Evolutionary conservation across 345 rosid species (phyloP).

Genomic region (Corchorus capsularis): DNA sequence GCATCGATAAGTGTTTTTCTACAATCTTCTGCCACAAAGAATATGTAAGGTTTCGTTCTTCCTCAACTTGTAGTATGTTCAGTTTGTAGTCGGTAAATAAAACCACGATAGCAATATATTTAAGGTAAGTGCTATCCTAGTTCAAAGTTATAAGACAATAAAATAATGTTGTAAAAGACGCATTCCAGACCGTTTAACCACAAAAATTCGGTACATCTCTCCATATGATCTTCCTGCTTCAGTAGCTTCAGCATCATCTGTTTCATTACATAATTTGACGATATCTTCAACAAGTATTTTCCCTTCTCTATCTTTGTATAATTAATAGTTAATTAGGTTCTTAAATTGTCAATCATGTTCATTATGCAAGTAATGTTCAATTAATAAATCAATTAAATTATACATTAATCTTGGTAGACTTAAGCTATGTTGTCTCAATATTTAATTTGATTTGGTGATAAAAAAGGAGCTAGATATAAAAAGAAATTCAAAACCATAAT

Average conservation of each 20-base stretch:
- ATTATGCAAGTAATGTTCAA: too few species aligned
- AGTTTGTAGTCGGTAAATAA: conserved; percentile 1
- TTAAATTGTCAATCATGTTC: too few species aligned
- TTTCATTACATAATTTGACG: conserved; percentile 66
- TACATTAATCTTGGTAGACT: too few species aligned
- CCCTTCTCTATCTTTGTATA: too few species aligned
- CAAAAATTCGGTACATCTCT: not conserved
- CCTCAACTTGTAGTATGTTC: conserved; percentile 9
- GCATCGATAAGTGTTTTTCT: not conserved
- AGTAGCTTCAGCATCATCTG: conserved; percentile 52
- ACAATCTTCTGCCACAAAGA: not conserved
- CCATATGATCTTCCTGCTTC: conserved; percentile 41
- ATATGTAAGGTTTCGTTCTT: not conserved
- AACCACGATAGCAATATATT: not conserved
- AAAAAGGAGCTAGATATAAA: too few species aligned
- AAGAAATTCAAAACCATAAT: too few species aligned
- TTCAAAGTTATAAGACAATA: not conserved
- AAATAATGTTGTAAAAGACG: not conserved
- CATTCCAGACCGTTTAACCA: not conserved
- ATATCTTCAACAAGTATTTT: conserved; percentile 87
- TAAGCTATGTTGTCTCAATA: too few species aligned
- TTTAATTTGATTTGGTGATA: too few species aligned
- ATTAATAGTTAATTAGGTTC: too few species aligned
- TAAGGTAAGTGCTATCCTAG: not conserved
- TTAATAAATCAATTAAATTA: too few species aligned